Conservation (phyloP, 2,329 filamentous ascomycete genomes). For the Stachybotrys echinatus region DNA sequence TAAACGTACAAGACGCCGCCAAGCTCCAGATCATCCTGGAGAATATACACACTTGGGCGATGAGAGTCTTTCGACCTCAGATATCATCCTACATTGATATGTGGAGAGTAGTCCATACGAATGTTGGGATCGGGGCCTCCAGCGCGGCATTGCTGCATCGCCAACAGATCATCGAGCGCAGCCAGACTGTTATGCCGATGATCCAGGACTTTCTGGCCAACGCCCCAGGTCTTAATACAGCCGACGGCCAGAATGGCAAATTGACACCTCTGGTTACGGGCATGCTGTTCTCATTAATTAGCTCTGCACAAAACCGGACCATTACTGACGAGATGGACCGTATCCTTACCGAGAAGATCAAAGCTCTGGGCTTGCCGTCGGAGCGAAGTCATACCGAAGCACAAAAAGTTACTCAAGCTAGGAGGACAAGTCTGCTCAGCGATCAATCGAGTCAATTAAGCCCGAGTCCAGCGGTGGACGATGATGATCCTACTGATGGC, state of each 20-base stretch:
- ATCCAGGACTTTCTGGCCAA: conserved; percentile 5
- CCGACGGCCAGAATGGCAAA: conserved; percentile 4
- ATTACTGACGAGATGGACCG: conserved; percentile 2
- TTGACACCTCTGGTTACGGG: conserved; percentile 8
- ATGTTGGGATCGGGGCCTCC: not conserved
- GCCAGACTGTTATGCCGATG: not conserved
- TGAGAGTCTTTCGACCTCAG: conserved; percentile 10
- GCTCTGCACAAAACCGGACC: not conserved
- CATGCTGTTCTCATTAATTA: conserved; percentile 6
- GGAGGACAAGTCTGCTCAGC: not conserved
- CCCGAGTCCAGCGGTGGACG: not conserved
- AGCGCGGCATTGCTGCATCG: not conserved
- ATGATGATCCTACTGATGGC: conserved; percentile 5
- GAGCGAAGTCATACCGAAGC: not conserved
- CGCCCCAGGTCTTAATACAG: not conserved
- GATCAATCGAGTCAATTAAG: not conserved
- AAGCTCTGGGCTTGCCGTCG: not conserved
- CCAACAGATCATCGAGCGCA: conserved; percentile 1
- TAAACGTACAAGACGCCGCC: conserved; percentile 3
- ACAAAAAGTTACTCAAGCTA: not conserved
- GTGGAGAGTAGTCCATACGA: conserved; percentile 7
- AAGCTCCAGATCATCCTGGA: conserved; percentile 12
- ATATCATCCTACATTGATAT: conserved; percentile 11
- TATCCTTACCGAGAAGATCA: conserved; percentile 1
- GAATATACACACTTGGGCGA: conserved; percentile 15